Evolutionary conservation across 805 yeast species (phyloP).

Genomic region (Yamadazyma laniorum): DNA sequence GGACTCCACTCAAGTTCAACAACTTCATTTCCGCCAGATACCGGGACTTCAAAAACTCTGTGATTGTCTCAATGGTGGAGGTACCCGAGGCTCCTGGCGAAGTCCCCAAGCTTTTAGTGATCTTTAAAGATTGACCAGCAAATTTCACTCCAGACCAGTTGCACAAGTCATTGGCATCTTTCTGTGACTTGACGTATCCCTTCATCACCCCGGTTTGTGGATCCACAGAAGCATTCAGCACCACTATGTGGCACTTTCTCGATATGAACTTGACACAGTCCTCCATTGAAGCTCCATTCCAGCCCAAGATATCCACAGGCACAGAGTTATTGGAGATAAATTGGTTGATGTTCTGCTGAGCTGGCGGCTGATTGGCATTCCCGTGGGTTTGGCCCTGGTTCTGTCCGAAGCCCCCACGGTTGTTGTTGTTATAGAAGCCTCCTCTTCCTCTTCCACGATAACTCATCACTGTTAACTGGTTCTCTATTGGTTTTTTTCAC

Average conservation of each 20-base stretch:
- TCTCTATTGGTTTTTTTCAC: too few relatives aligned
- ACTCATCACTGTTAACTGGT: constrained; percentile 24
- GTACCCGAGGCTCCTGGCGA: constrained; percentile 4
- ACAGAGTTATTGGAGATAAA: constrained; percentile 35
- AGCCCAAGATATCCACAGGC: constrained; percentile 65
- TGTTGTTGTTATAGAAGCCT: constrained; percentile 14
- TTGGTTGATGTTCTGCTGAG: constrained; percentile 24
- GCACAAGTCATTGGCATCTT: constrained; percentile 57
- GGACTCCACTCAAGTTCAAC: constrained; percentile 66
- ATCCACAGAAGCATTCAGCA: constrained; percentile 54
- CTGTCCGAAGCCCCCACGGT: constrained; percentile 13
- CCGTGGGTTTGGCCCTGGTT: constrained; percentile 8
- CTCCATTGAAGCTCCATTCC: constrained; percentile 75
- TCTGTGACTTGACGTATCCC: constrained; percentile 54
- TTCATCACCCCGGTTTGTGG: constrained; percentile 48
- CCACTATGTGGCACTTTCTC: constrained; percentile 58
- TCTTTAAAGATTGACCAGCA: constrained; percentile 67
- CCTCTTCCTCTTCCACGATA: constrained; percentile 40
- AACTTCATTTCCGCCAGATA: constrained; percentile 64
- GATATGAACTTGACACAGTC: constrained; percentile 70
- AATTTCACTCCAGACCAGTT: constrained; percentile 76
- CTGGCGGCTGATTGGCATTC: constrained; percentile 16
- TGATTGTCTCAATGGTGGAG: constrained; percentile 59
- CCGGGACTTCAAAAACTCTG: constrained; percentile 58
- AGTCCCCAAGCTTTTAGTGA: constrained; percentile 35